Percentiles rank a stretch among this genome's conserved stretches.
Evolutionary conservation across 1,139 yeast species (phyloP).

Genomic region (Diutina pseudorugosa): DNA sequence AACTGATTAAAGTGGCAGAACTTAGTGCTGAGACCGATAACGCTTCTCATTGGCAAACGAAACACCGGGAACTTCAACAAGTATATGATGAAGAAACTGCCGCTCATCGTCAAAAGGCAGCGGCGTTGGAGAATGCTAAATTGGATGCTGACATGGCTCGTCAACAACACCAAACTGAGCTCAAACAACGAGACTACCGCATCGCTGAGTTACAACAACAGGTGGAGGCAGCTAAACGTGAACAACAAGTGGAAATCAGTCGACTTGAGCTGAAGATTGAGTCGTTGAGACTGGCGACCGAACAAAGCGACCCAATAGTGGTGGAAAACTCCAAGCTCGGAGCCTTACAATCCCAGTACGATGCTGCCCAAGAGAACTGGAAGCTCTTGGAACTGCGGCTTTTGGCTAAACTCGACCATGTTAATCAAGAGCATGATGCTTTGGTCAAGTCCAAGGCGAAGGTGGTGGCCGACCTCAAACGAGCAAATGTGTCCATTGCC

Average conservation of each 20-base stretch:
- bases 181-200: constrained; percentile 17
- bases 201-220: constrained; percentile 19
- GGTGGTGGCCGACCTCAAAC: constrained; percentile 18
- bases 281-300: constrained; percentile 13
- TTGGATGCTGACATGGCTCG: constrained; percentile 29
- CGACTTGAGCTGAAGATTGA: constrained; percentile 41
- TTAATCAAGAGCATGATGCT: constrained; percentile 27
- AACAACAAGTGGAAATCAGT: constrained; percentile 31
- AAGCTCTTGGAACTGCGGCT: constrained; percentile 45
- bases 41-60: constrained; percentile 23
- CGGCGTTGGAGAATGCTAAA: constrained; percentile 25
- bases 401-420: constrained; percentile 30
- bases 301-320: constrained; percentile 5
- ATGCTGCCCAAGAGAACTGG: constrained; percentile 60
- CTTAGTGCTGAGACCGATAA: constrained; percentile 10
- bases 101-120: constrained; percentile 16
- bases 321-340: constrained; percentile 28
- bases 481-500: constrained; percentile 12
- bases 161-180: constrained; percentile 24
- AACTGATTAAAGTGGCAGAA: constrained; percentile 11
- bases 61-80: constrained; percentile 23
- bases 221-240: constrained; percentile 19
- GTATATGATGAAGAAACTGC: constrained; percentile 23
- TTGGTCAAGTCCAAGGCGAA: constrained; percentile 22
- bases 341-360: constrained; percentile 47